Evolutionary conservation across 768 basidiomycete genomes (phyloP).

Genomic region (Nidula microcarpa): DNA sequence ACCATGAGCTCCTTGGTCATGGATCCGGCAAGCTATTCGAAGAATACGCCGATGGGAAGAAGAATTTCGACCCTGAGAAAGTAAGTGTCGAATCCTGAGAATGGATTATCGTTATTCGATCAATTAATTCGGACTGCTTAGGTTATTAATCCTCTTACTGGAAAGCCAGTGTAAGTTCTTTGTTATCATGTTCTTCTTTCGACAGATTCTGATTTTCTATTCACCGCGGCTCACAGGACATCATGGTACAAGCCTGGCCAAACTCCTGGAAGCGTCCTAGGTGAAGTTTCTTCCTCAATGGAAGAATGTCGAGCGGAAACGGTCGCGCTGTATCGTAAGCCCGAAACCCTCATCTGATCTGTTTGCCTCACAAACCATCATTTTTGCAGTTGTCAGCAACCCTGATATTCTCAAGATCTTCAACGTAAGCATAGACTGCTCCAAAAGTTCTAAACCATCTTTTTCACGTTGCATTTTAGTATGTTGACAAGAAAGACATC

Average conservation of each 20-base stretch:
- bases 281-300: conserved; percentile 86
- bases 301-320: conserved; percentile 93
- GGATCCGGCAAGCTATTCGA: conserved; percentile 83
- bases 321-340: conserved; percentile 76
- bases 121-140: conserved; percentile 16
- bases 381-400: conserved; percentile 63
- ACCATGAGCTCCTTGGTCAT: conserved; percentile 85
- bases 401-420: conserved; percentile 77
- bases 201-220: not conserved
- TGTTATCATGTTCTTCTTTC: not conserved
- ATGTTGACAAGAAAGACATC: conserved; percentile 60
- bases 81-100: conserved; percentile 17
- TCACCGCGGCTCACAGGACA: conserved; percentile 33
- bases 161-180: conserved; percentile 58
- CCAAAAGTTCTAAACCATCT: not conserved
- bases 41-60: conserved; percentile 69
- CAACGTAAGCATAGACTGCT: conserved; percentile 41
- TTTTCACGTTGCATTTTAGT: conserved; percentile 34
- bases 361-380: conserved; percentile 3
- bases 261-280: conserved; percentile 77
- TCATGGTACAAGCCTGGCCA: conserved; percentile 91
- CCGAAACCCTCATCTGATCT: not conserved
- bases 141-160: conserved; percentile 82
- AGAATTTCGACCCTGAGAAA: conserved; percentile 79
- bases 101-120: not conserved